phyloP scores from a whole-genome alignment of 2,329 filamentous ascomycete genomes.

The Fusarium subglutinans region DNA sequence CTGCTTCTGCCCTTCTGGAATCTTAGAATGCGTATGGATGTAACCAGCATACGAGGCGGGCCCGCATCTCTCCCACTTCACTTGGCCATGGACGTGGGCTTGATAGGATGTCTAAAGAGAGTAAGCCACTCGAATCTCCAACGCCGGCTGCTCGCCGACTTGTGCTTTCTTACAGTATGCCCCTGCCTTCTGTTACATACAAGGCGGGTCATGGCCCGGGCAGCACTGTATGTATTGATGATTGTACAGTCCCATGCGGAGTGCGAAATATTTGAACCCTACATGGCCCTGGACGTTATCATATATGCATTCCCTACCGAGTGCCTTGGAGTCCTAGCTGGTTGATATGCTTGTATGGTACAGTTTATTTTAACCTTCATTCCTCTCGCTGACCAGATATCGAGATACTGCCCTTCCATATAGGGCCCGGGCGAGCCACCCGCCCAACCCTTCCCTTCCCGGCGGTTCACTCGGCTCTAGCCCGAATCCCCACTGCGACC shows the following conservation, averaged over 20 bases:
- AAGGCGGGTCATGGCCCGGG: conserved; percentile 31
- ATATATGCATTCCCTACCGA: conserved; percentile 2
- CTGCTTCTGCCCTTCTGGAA: neutral
- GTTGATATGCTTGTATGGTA: neutral
- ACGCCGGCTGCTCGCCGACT: conserved; percentile 15
- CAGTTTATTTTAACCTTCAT: conserved; percentile 22
- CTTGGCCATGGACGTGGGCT: conserved; percentile 9
- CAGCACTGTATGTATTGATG: conserved; percentile 19
- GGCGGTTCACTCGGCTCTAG: conserved; percentile 53
- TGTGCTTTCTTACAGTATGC: conserved; percentile 17
- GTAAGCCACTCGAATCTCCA: conserved; percentile 18
- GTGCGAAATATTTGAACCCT: neutral
- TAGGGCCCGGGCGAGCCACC: conserved; percentile 36
- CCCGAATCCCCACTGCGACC: conserved; percentile 48
- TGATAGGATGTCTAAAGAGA: conserved; percentile 19
- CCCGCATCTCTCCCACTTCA: conserved; percentile 17
- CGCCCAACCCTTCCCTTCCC: conserved; percentile 42
- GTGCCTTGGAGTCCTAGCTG: neutral
- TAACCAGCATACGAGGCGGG: neutral
- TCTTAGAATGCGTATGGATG: neutral
- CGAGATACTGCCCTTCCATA: conserved; percentile 39
- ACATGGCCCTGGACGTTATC: neutral
- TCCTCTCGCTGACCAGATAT: conserved; percentile 37
- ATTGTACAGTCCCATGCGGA: conserved; percentile 5
- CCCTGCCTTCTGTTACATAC: conserved; percentile 40